Base-by-base conservation (phyloP, 331 rosid species). In the Erythrophleum ivorense region DNA sequence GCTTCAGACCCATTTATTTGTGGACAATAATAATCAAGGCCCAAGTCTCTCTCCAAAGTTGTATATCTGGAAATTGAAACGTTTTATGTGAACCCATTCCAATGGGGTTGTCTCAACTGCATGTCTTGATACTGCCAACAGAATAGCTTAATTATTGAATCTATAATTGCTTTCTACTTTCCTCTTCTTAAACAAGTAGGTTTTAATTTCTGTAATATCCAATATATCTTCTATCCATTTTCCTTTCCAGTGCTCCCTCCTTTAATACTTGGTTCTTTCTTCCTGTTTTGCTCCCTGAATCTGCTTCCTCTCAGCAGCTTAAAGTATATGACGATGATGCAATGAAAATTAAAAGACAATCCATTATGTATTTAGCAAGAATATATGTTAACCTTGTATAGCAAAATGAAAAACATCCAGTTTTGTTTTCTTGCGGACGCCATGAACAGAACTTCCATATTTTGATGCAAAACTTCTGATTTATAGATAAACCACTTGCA, bases 91-190 rank as follows among this genome's bases (percentile, higher is more conserved):
- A 15, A 59, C 59, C 58, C 5, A 71, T 29, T 29, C 7, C 60
- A 45, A 19, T 76, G 7, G 43, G 4, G 31, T 59, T 8, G 79
- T 76, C 40, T 76, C 46, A 76, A 43, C 29, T 76, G 71, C 29
- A 43, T 29, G 58, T 15, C 31, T 75, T 54, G 18, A 75, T 45
- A 57, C 41, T n/a, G 38, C 36, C 66, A 57, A 46, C 8, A 13
- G 6, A 2, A 12, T 18, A 21, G 57, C 4, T 13, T 19, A 19
- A 19, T 19, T 19, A 19, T 45, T 12, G 38, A 13, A 21, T 71
- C 6, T 29, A 24, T 53, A 53, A 36, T 52, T 24, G 45, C 77
- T 31, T 31, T 34, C 48, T 31, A 73, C 2, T 72, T 72, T 72
- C 24, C 5, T 31, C 12, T 15, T 50, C 21, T 49, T 31, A 40